Percentiles rank a stretch among this genome's conserved stretches.
These are phyloP conservation scores for Symbiodinium pilosum DNA, from an alignment of 73 alveolate species.

Conservation along the genomic window DNA sequence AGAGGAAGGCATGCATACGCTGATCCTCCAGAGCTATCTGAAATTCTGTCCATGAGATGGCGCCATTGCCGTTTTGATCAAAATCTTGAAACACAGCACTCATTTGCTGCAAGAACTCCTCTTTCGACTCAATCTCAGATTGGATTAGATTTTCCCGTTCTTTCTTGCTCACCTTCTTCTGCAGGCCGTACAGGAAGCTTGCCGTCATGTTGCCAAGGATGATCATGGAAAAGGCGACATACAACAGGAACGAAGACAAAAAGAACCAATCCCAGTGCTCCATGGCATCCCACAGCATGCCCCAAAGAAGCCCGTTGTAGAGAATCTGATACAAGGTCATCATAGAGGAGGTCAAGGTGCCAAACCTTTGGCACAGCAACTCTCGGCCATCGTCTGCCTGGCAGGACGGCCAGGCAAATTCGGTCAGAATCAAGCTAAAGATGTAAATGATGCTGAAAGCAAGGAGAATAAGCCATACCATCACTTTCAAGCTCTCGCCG, in stretches of 20 bases:
- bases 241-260: not conserved
- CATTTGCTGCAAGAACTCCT: slow-evolving; percentile 75
- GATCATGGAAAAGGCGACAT: slow-evolving; percentile 59
- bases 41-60: slow-evolving; percentile 66
- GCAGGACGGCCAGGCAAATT: slow-evolving; percentile 60
- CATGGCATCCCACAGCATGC: slow-evolving; percentile 81
- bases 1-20: slow-evolving; percentile 67
- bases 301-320: slow-evolving; percentile 64
- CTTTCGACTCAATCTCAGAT: slow-evolving; percentile 65
- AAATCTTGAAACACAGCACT: slow-evolving; percentile 39
- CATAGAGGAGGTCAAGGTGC: slow-evolving; percentile 43
- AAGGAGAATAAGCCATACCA: slow-evolving; percentile 45
- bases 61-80: slow-evolving; percentile 62
- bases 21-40: slow-evolving; percentile 77
- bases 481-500: slow-evolving; percentile 63
- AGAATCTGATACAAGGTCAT: slow-evolving; percentile 77
- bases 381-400: not conserved
- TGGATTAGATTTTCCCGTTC: slow-evolving; percentile 55
- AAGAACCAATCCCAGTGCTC: slow-evolving; percentile 68
- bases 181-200: slow-evolving; percentile 64
- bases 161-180: slow-evolving; percentile 65
- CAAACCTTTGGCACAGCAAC: slow-evolving; percentile 61
- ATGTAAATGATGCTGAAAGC: slow-evolving; percentile 65
- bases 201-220: slow-evolving; percentile 84
- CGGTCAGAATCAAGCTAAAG: slow-evolving; percentile 50